A percentile compares a stretch with the other conserved stretches of the same genome.
phyloP scores from a whole-genome alignment of 331 rosid genomes.

The Malus hybrid region DNA sequence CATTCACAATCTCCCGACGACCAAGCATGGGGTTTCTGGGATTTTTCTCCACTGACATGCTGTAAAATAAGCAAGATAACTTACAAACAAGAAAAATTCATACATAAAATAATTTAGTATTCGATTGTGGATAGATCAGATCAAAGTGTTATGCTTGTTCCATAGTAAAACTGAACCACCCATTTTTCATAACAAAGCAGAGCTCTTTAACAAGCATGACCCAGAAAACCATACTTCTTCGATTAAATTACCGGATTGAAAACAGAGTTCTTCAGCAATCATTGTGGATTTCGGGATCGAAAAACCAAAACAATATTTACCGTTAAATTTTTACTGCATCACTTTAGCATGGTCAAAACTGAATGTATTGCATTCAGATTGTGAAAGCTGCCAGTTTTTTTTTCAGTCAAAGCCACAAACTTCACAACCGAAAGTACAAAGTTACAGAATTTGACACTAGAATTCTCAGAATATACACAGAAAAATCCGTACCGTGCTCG shows the following conservation, averaged over 20 bases:
- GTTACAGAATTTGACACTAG: background rate
- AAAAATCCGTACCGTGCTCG: background rate
- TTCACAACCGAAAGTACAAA: background rate
- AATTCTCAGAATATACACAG: background rate
- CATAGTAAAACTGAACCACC: background rate
- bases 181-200: background rate
- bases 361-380: background rate
- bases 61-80: constrained; percentile 23
- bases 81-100: constrained; percentile 2
- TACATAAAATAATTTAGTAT: background rate
- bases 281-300: background rate
- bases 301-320: background rate
- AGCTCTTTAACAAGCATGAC: too few species aligned
- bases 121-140: background rate
- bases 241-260: background rate
- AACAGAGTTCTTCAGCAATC: background rate
- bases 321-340: background rate
- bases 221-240: too few species aligned
- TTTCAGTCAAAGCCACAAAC: background rate
- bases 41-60: constrained; percentile 67
- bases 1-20: constrained; percentile 54
- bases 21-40: constrained; percentile 81
- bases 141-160: background rate
- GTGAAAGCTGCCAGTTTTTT: background rate
- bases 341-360: background rate